A percentile compares a stretch with the other conserved stretches of the same genome.
Evolutionary conservation across 1,284 basidiomycete genomes (phyloP).

Genomic region (Butyriboletus regius): DNA sequence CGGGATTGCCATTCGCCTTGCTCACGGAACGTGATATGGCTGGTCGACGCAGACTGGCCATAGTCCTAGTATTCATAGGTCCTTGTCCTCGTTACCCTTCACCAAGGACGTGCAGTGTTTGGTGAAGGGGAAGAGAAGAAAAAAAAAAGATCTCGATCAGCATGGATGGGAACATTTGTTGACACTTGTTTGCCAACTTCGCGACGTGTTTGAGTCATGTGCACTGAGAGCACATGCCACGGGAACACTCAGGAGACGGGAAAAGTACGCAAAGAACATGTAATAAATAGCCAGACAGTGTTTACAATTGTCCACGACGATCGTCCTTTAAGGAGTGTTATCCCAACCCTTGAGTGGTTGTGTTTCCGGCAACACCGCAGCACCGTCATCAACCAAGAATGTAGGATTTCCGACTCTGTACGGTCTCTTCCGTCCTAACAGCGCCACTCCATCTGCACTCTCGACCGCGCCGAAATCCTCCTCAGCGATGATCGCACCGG

Average conservation of each 20-base stretch:
- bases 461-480: constrained; percentile 13
- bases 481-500: constrained; percentile 55
- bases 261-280: not conserved
- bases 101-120: constrained; percentile 34
- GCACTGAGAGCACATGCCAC: not conserved
- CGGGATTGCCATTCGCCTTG: constrained; percentile 38
- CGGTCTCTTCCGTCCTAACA: constrained; percentile 12
- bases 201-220: constrained; percentile 5
- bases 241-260: too few species aligned
- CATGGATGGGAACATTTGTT: constrained; percentile 16
- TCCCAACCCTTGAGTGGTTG: constrained; percentile 3
- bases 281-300: too few species aligned
- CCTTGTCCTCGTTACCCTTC: constrained; percentile 51
- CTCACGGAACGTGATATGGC: constrained; percentile 44
- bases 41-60: constrained; percentile 37
- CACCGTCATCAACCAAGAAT: constrained; percentile 7
- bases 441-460: constrained; percentile 12
- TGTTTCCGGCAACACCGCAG: not conserved
- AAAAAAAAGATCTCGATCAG: constrained; percentile 19
- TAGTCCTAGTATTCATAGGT: constrained; percentile 16
- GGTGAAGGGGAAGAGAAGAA: constrained; percentile 44
- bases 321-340: not conserved
- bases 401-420: constrained; percentile 4
- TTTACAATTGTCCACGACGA: not conserved
- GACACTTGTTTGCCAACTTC: constrained; percentile 21